Evolutionary conservation across 352 stramenopile genomes (phyloP).

Genomic region (Elongisporangium anandrum): DNA sequence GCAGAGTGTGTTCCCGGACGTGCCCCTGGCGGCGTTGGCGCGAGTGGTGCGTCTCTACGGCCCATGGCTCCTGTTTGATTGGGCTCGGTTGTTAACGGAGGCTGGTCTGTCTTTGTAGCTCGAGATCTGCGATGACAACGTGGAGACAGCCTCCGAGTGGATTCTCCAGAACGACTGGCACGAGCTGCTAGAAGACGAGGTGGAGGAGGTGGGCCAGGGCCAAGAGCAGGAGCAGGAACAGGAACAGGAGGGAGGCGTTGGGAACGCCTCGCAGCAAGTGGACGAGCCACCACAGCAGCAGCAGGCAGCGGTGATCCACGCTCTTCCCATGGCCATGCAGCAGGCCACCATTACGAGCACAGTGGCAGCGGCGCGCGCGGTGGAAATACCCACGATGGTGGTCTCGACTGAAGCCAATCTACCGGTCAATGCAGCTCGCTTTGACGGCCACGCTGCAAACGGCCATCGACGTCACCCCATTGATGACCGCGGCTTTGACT

Average conservation of each 20-base stretch:
- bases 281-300: background rate
- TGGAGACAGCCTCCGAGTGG: constrained; percentile 50
- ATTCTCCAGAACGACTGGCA: constrained; percentile 59
- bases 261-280: constrained; percentile 2
- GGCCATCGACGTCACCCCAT: constrained; percentile 46
- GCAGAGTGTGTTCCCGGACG: constrained; percentile 29
- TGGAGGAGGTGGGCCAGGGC: background rate
- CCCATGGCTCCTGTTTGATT: background rate
- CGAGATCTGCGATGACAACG: constrained; percentile 45
- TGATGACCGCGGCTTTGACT: constrained; percentile 34
- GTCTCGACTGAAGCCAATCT: constrained; percentile 11
- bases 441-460: constrained; percentile 32
- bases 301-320: background rate
- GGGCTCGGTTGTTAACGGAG: background rate
- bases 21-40: constrained; percentile 26
- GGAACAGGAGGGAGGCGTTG: background rate
- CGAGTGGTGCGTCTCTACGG: constrained; percentile 23
- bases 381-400: constrained; percentile 9
- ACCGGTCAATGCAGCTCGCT: constrained; percentile 25
- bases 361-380: background rate
- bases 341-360: background rate
- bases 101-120: constrained; percentile 17
- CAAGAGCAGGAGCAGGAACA: background rate
- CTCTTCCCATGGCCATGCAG: background rate
- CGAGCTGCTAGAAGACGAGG: constrained; percentile 24